Evolutionary conservation across 306 rosid species (phyloP), one percentile per base, ranked within the genome.

Genomic region (Ammopiptanthus mongolicus): DNA sequence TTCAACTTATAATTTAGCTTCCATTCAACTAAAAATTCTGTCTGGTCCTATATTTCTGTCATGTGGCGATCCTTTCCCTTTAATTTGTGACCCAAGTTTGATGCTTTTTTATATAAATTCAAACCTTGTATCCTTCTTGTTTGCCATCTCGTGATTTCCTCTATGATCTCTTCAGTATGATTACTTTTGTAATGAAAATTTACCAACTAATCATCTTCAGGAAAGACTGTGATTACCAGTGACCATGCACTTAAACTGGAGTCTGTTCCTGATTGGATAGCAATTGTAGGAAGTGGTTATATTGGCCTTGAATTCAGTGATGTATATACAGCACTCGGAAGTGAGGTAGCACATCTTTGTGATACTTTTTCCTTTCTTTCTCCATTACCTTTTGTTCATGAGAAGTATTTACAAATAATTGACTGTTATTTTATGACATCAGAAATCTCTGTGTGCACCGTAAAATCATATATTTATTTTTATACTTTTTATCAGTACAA

Each of bases 241-340:
- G 99, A 95, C 83, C 99, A 95, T 74, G 99, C 99, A 57, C 97
- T 95, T 58, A 95, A 95, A 84, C 86, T 95, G 89, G 99, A 95
- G 83, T 81, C 75, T 84, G 93, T 95, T 81, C 99, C 99, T 14
- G 97, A 95, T 50, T 95, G 99, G 99, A 92, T 95, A 70, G 99
- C 96, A 28, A 95, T 95, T 25, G 93, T 95, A 4, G 99, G 99
- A 73, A 95, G 99, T 86, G 99, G 99, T 64, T 95, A 95, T 82
- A 95, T 95, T 65, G 99, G 99, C 74, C 99, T 95, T 47, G 99
- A 95, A 80, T 95, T 95, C 88, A 95, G 99, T 79, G 99, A 95
- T 66, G 99, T 95, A 42, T 95, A 95, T 80, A 95, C 99, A 0
- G 99, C 99, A 47, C 97, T 95, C 66, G 99, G 99, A 78, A 95